Percentiles rank a stretch among this genome's conserved stretches.
Conservation (phyloP, 2,329 filamentous ascomycete species). For the Cercospora brassicicola region DNA sequence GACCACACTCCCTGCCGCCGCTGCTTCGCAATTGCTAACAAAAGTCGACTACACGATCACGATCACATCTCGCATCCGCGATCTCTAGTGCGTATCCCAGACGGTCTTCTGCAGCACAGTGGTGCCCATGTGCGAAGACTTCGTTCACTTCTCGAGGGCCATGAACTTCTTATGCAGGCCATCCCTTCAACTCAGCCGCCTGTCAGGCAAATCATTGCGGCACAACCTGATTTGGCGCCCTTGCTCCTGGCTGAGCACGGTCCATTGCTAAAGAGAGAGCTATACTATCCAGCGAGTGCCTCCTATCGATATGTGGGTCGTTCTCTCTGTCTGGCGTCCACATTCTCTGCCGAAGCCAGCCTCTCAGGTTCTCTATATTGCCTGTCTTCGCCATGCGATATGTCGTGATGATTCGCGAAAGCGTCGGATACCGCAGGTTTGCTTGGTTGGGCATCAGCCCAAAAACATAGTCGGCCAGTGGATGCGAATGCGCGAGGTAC, state of each 20-base stretch:
- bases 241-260: neutral
- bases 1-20: neutral
- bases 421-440: neutral
- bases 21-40: neutral
- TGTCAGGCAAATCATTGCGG: neutral
- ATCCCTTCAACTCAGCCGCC: neutral
- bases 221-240: neutral
- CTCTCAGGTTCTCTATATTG: neutral
- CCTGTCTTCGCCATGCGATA: neutral
- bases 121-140: neutral
- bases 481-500: neutral
- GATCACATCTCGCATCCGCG: neutral
- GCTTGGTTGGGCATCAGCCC: neutral
- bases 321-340: neutral
- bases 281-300: neutral
- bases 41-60: neutral
- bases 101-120: neutral
- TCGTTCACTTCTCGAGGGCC: neutral
- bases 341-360: neutral
- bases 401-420: neutral
- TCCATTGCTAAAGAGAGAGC: neutral
- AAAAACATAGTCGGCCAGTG: neutral
- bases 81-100: neutral
- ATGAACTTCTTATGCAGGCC: neutral
- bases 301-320: neutral